Conservation (phyloP, 129 eudicot species). For the Flaveria sonorensis region DNA sequence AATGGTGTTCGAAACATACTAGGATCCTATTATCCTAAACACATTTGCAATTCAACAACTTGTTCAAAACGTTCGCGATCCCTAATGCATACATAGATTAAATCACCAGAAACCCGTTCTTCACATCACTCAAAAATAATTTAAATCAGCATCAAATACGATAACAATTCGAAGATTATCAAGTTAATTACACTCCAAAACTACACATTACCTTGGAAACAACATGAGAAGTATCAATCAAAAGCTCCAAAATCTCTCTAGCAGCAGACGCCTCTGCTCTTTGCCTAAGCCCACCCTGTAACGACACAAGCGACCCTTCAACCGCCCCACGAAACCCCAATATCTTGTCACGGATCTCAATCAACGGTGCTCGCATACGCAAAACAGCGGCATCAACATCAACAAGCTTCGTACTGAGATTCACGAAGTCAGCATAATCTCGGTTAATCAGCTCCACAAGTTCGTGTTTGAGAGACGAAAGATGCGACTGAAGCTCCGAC, state of each 20-base stretch:
- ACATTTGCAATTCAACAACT: conserved; percentile 5
- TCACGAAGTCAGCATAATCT: conserved; percentile 87
- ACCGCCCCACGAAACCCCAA: conserved; percentile 58
- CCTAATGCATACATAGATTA: background rate
- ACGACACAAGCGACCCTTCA: conserved; percentile 60
- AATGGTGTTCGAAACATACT: conserved; percentile 5
- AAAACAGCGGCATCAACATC: conserved; percentile 83
- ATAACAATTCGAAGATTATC: background rate
- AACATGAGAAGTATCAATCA: conserved; percentile 90
- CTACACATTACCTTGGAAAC: conserved; percentile 70
- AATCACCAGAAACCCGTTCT: background rate
- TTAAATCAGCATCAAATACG: conserved; percentile 9
- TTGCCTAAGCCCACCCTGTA: conserved; percentile 62
- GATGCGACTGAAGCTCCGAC: conserved; percentile 90
- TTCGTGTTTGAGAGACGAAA: conserved; percentile 67
- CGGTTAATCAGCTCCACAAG: conserved; percentile 83
- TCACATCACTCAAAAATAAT: conserved; percentile 3
- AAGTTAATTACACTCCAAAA: conserved; percentile 9
- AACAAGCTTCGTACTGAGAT: conserved; percentile 79
- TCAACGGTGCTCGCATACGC: conserved; percentile 89
- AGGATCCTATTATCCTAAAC: background rate
- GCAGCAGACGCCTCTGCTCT: conserved; percentile 72
- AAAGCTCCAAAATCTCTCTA: conserved; percentile 72
- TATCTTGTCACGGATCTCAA: conserved; percentile 82
- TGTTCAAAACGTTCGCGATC: background rate